These are phyloP conservation scores for Eucalyptus paniculata DNA, from an alignment of 345 rosid species.

Conservation along the genomic window DNA sequence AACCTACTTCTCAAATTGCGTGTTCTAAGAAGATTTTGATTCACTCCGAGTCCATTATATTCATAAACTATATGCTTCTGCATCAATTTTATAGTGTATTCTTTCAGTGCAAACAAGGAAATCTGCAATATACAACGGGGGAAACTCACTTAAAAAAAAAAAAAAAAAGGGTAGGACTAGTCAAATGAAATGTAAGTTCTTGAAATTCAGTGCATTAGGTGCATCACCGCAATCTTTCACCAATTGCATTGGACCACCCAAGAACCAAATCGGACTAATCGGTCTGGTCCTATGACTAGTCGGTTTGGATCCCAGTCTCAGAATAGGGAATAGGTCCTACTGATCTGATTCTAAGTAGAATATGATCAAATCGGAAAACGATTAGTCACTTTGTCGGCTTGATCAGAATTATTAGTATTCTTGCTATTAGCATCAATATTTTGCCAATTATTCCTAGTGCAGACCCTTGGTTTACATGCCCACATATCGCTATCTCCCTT, in stretches of 20 bases:
- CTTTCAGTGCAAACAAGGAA: not conserved
- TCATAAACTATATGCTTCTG: not conserved
- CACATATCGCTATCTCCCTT: not conserved
- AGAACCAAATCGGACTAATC: too few relatives aligned
- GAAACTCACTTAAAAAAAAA: not conserved
- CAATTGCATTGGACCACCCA: not conserved
- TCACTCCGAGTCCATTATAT: not conserved
- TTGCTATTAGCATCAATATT: not conserved
- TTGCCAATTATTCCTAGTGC: not conserved
- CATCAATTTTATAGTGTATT: not conserved
- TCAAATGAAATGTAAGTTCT: not conserved
- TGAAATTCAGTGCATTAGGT: too few relatives aligned
- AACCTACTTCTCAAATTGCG: not conserved
- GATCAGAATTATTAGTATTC: not conserved
- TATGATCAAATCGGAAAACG: rapidly evolving
- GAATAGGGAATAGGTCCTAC: rapidly evolving
- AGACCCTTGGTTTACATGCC: not conserved
- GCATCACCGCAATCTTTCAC: not conserved
- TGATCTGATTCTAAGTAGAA: rapidly evolving
- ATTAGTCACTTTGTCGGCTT: not conserved
- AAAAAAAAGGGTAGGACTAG: not conserved
- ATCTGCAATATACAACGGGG: not conserved
- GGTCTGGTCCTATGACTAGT: rapidly evolving
- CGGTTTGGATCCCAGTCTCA: not conserved
- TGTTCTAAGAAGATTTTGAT: not conserved